A percentile compares a stretch with the other conserved stretches of the same genome.
Evolutionary conservation across 192 early-diverging fungal species (phyloP).

Genomic region (Backusella circina): DNA sequence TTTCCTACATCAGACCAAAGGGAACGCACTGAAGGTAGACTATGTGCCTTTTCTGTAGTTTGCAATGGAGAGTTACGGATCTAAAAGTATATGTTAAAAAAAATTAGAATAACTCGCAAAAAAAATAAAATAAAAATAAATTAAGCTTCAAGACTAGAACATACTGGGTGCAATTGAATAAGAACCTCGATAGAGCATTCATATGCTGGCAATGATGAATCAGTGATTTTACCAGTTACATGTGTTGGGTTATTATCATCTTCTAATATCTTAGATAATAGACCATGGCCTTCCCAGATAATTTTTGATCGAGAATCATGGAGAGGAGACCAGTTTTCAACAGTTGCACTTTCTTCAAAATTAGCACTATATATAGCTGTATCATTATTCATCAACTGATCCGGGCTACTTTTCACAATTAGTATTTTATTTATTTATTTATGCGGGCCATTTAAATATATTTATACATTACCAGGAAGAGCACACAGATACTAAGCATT

Average conservation of each 20-base stretch:
- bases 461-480: conserved; percentile 14
- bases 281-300: conserved; percentile 28
- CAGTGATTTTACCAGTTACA: conserved; percentile 14
- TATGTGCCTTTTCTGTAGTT: conserved; percentile 1
- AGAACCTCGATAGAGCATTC: conserved; percentile 17
- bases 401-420: conserved; percentile 10
- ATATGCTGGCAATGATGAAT: background rate
- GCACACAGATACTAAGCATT: conserved; percentile 13
- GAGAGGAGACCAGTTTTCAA: conserved; percentile 5
- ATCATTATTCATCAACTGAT: conserved; percentile 20
- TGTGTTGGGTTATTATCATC: conserved; percentile 3
- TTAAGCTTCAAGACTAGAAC: background rate
- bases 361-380: conserved; percentile 28
- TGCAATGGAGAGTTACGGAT: conserved; percentile 1
- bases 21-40: conserved; percentile 9
- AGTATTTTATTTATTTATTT: background rate
- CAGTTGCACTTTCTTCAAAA: conserved; percentile 15
- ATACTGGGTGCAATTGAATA: conserved; percentile 29
- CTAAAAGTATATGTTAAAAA: background rate
- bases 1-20: background rate
- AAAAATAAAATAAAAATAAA: background rate
- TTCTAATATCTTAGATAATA: conserved; percentile 22
- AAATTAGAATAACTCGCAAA: background rate
- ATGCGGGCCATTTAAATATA: background rate
- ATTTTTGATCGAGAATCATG: conserved; percentile 8